phyloP scores from a whole-genome alignment of 805 yeast species.

The Candida glaebosa region DNA sequence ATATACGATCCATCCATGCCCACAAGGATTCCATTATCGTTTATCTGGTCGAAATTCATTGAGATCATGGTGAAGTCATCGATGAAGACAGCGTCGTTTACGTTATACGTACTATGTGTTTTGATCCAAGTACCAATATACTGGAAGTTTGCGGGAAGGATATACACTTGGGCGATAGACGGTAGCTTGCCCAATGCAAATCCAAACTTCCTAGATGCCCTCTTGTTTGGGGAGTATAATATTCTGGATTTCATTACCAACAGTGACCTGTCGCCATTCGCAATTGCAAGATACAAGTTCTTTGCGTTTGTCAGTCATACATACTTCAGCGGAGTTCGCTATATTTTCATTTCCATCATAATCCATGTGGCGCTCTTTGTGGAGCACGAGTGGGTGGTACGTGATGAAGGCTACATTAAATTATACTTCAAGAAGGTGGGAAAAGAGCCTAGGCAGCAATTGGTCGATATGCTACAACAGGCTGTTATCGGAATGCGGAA shows the following conservation, averaged over 20 bases:
- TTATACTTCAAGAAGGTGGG: slow-evolving; percentile 61
- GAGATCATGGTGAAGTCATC: slow-evolving; percentile 12
- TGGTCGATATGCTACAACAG: slow-evolving; percentile 35
- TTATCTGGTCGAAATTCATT: slow-evolving; percentile 42
- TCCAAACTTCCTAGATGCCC: slow-evolving; percentile 25
- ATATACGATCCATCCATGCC: slow-evolving; percentile 68
- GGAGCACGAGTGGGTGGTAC: slow-evolving; percentile 67
- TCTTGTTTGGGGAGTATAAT: slow-evolving; percentile 37
- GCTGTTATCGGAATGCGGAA: slow-evolving; percentile 23
- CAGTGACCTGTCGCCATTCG: slow-evolving; percentile 6
- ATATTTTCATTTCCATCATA: slow-evolving; percentile 38
- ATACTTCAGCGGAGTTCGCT: slow-evolving; percentile 35
- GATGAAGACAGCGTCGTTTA: slow-evolving; percentile 18
- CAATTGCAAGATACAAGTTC: slow-evolving; percentile 15
- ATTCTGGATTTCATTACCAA: slow-evolving; percentile 2
- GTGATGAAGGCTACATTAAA: slow-evolving; percentile 65
- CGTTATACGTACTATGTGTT: slow-evolving; percentile 40
- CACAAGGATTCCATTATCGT: slow-evolving; percentile 49
- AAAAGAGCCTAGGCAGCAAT: slow-evolving; percentile 42
- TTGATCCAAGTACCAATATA: slow-evolving; percentile 54
- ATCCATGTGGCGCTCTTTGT: slow-evolving; percentile 48
- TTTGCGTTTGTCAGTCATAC: slow-evolving; percentile 27
- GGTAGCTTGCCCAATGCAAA: slow-evolving; percentile 41
- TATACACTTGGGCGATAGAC: slow-evolving; percentile 56
- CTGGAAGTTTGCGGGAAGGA: slow-evolving; percentile 52